These are phyloP conservation scores for Pythium biforme DNA, from an alignment of 352 stramenopile species.

Conservation along the genomic window DNA sequence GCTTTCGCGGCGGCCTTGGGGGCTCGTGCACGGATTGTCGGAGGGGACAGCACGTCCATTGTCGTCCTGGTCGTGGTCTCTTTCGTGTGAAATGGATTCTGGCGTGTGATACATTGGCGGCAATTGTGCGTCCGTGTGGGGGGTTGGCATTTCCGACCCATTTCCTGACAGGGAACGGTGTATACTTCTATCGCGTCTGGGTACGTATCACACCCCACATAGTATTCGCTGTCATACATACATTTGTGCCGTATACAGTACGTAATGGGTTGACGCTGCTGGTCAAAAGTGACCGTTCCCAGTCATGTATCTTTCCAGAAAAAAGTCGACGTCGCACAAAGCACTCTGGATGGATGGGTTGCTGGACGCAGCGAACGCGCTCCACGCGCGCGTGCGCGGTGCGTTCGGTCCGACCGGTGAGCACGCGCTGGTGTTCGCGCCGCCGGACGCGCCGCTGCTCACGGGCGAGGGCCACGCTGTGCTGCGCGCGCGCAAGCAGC, in stretches of 20 bases:
- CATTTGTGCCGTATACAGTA: not conserved
- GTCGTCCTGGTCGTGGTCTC: too few species aligned
- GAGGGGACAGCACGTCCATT: too few species aligned
- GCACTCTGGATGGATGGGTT: conserved; percentile 16
- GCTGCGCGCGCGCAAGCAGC: conserved; percentile 39
- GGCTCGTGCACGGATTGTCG: too few species aligned
- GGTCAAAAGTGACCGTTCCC: conserved; percentile 18
- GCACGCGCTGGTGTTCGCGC: conserved; percentile 56
- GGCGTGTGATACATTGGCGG: too few species aligned
- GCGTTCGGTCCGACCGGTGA: conserved; percentile 52
- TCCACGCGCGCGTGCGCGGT: conserved; percentile 38
- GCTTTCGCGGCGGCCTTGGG: not conserved
- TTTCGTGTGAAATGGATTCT: too few species aligned
- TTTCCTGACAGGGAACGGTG: too few species aligned
- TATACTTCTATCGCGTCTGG: not conserved
- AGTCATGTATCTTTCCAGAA: conserved; percentile 14
- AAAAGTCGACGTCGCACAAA: not conserved
- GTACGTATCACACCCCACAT: not conserved
- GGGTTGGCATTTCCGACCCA: too few species aligned
- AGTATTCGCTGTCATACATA: not conserved
- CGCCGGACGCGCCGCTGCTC: conserved; percentile 54
- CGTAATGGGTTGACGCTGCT: not conserved
- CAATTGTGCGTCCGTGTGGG: not conserved
- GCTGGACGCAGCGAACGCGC: conserved; percentile 7
- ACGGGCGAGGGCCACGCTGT: conserved; percentile 54